A percentile compares a stretch with the other conserved stretches of the same genome.
Conservation (phyloP, 805 yeast genomes). For the Lachancea quebecensis region DNA sequence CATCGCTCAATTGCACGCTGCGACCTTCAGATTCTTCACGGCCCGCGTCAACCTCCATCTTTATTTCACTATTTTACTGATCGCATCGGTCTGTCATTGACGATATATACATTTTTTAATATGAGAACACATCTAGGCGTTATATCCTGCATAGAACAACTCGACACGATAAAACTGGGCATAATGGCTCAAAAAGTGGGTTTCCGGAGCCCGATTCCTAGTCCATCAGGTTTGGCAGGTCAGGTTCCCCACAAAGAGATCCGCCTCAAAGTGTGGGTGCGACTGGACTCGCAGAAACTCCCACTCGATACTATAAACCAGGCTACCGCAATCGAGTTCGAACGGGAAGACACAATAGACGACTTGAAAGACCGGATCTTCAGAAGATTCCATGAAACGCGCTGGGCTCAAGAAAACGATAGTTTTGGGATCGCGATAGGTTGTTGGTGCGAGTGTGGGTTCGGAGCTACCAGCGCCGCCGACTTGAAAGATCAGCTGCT, state of each 20-base stretch:
- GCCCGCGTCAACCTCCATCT: no score
- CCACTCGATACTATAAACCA: conserved; percentile 13
- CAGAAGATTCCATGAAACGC: conserved; percentile 46
- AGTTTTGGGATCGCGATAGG: conserved; percentile 65
- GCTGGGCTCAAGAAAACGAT: conserved; percentile 48
- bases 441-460: conserved; percentile 23
- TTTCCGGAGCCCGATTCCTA: conserved; percentile 2
- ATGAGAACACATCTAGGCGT: neutral
- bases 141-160: neutral
- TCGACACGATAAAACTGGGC: neutral
- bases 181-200: neutral
- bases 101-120: neutral
- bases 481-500: neutral
- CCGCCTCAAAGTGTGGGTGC: conserved; percentile 4
- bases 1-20: neutral
- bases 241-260: neutral
- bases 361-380: conserved; percentile 67
- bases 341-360: conserved; percentile 63
- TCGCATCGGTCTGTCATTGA: neutral
- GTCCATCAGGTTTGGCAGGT: neutral
- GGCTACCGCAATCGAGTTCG: conserved; percentile 66
- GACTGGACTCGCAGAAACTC: conserved; percentile 3
- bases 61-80: no score
- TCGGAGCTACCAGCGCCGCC: neutral
- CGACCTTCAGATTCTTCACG: neutral